Evolutionary conservation across 1,284 basidiomycete species (phyloP).

Genomic region (Apiotrichum sp.): DNA sequence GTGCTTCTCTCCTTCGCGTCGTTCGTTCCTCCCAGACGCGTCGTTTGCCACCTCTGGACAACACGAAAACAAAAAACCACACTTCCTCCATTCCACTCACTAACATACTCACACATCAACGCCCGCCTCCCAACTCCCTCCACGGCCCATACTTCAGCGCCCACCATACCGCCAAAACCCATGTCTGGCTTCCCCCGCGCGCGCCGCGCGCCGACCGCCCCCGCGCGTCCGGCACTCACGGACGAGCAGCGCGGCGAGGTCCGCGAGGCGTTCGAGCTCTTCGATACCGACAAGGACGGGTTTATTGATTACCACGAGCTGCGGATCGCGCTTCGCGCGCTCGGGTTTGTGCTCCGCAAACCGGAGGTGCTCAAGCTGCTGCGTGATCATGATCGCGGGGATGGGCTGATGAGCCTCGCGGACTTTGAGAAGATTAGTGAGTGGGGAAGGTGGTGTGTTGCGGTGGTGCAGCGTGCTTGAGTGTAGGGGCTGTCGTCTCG

Average conservation of each 20-base stretch:
- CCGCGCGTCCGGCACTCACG: constrained; percentile 62
- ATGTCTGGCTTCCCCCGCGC: constrained; percentile 19
- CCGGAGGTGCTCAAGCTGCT: constrained; percentile 94
- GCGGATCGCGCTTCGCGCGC: constrained; percentile 95
- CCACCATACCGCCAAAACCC: background rate
- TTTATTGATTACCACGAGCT: constrained; percentile 95
- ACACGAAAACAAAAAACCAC: background rate
- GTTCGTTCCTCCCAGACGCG: too few species aligned
- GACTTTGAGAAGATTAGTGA: constrained; percentile 93
- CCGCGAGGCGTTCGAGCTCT: constrained; percentile 97
- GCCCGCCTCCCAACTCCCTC: background rate
- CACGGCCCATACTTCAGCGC: background rate
- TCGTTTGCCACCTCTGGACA: too few species aligned
- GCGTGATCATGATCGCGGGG: constrained; percentile 85
- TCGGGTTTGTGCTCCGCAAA: constrained; percentile 98
- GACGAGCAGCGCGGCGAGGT: constrained; percentile 98
- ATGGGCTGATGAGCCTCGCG: constrained; percentile 88
- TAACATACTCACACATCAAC: background rate
- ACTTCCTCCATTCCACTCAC: background rate
- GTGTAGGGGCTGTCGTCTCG: too few species aligned
- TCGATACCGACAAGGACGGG: constrained; percentile 99
- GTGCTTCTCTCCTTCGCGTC: too few species aligned
- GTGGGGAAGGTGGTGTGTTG: constrained; percentile 45
- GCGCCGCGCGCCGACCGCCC: constrained; percentile 9
- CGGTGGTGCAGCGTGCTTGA: background rate